Evolutionary conservation across 768 basidiomycete species (phyloP), one percentile per base, ranked within the genome.

Genomic region (Leccinum sublutescens): DNA sequence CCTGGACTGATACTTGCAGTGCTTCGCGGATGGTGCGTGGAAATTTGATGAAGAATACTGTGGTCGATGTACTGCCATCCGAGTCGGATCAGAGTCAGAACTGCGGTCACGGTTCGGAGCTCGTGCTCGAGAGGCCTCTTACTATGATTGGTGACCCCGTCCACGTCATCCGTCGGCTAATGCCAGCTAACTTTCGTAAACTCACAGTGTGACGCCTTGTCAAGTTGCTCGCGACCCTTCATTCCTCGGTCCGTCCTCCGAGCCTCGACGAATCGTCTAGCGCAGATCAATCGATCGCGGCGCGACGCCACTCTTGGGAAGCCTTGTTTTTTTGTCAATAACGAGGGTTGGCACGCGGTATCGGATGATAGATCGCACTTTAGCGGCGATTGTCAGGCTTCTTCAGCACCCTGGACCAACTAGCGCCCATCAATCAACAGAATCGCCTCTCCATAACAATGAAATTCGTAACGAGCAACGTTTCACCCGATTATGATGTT

Each of bases 401-500:
- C 25, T 29, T 47, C 33, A 33, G 57, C 25, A 27, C 19, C 52
- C 11, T 9, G 3, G 4, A 23, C 15, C 11, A 36, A 6, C 12
- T 17, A 19, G 15, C 31, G 43, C 14, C 27, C 50, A 43, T 15
- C 45, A 7, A 27, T 47, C 48, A 33, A 33, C 6, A 23, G 1
- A 19, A 5, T 27, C 17, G 14, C 14, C 27, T 23, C 27, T 51
- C 25, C 45, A 34, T 47, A 45, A 50, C 10, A 9, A 31, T 48
- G 27, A 25, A n/a, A 31, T 43, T 50, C 36, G 5, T 27, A 4
- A 23, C 45, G 45, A 19, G 14, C 38, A 47, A 38, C 36, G 33
- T 48, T 38, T 17, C 17, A 25, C 7, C 33, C 33, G 33, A 34
- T 17, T 40, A n/a, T n/a, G n/a, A 68, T 68, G 66, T 57, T 65